Evolutionary conservation across 805 yeast genomes (phyloP), one percentile per base, ranked within the genome.

Genomic region (Torulaspora gathmanii): DNA sequence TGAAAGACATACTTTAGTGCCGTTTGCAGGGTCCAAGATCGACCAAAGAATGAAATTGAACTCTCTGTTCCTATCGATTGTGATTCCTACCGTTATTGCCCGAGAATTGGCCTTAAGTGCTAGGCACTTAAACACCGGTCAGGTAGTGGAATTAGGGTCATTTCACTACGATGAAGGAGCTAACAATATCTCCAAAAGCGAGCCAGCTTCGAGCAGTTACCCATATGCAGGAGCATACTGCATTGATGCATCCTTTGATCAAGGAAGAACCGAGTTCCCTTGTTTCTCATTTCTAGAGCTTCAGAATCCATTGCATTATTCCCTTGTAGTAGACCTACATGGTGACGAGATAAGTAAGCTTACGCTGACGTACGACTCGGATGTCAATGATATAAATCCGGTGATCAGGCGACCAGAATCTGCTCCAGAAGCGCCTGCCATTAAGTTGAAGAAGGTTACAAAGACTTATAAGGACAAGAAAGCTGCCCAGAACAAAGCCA

Each of bases 401-500:
- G 26, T 27, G 2, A 37, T 54, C 1, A 45, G 51, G 37, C 45
- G 37, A 3, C 53, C 61, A n/a, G 33, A 20, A 5, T 29, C 20
- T 5, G 65, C 60, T 4, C 57, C 60, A 22, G 42, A 45, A 11
- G 55, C 64, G 11, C 49, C 53, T 15, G 56, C 56, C 2, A 45
- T 46, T 17, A 51, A 54, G 44, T 48, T 64, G 34, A 61, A 55
- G 42, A 64, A 60, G 42, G 40, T 45, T 4, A 62, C 67, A 1
- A 56, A 60, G 48, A 64, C 68, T 5, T 64, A 64, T 38, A 57
- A 60, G 17, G 60, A 58, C 26, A 57, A 54, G 49, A 57, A 54
- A 33, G 55, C 56, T 6, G 52, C 51, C 10, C 34, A 45, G 7
- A 42, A 47, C 23, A 54, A 45, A 12, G 42, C 51, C 8, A 47